These are phyloP conservation scores for Suhomyces ambrosiae DNA, from an alignment of 1,139 yeast genomes.

Conservation along the genomic window DNA sequence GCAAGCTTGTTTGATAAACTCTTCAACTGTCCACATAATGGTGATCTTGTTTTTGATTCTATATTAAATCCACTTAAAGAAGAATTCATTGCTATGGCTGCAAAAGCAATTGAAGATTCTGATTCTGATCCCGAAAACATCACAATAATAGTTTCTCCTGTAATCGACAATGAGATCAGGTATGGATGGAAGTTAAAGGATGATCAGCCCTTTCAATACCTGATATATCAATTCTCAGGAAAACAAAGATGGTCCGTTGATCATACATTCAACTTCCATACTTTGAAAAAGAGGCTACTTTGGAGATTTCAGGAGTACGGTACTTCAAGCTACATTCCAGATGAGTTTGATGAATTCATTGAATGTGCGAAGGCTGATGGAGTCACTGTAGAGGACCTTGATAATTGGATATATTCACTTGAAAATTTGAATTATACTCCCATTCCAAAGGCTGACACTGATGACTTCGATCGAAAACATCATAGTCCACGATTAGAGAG, in stretches of 20 bases:
- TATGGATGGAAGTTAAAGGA: neutral
- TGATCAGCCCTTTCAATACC: neutral
- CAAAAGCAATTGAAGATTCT: neutral
- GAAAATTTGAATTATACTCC: no score
- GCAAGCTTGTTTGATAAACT: neutral
- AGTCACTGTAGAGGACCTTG: neutral
- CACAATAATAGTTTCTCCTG: neutral
- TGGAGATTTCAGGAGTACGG: constrained; percentile 1
- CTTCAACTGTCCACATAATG: neutral
- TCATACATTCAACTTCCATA: neutral
- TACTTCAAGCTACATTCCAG: neutral
- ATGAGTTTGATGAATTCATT: neutral
- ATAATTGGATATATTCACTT: constrained; percentile 1
- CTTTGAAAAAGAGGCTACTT: constrained; percentile 1
- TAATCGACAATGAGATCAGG: neutral
- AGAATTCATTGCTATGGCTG: neutral
- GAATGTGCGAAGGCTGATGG: neutral
- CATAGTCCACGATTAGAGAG: no score
- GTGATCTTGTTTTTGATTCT: neutral
- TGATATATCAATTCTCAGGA: neutral
- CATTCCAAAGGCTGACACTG: no score
- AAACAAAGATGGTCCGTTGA: constrained; percentile 2
- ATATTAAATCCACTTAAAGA: neutral
- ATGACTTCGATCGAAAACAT: no score
- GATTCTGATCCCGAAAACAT: neutral